Evolutionary conservation across 2,329 filamentous ascomycete species (phyloP).

Genomic region (Leptographium radiaticola): DNA sequence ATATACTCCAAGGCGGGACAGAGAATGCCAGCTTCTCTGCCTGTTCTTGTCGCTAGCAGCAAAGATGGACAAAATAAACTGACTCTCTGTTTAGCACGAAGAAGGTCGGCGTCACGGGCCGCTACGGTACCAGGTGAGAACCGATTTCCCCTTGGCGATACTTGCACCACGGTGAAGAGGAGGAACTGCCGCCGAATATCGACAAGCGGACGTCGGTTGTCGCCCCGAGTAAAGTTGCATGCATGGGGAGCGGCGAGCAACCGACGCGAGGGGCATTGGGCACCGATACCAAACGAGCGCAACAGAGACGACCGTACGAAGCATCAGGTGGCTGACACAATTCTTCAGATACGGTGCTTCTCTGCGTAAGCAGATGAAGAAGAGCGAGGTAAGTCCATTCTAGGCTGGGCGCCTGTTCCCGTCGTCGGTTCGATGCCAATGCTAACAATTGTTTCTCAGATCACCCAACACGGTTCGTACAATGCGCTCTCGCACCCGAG

Average conservation of each 20-base stretch:
- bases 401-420: background rate
- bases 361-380: constrained; percentile 96
- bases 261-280: background rate
- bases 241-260: background rate
- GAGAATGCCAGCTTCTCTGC: background rate
- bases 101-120: constrained; percentile 96
- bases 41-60: background rate
- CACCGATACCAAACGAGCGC: background rate
- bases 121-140: constrained; percentile 26
- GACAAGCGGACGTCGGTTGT: background rate
- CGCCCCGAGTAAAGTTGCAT: background rate
- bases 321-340: background rate
- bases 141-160: background rate
- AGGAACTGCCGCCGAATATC: background rate
- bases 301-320: background rate
- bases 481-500: background rate
- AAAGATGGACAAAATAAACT: constrained; percentile 3
- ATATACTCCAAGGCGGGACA: too few species aligned
- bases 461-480: constrained; percentile 63
- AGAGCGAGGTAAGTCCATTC: constrained; percentile 59
- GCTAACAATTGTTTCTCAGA: constrained; percentile 18
- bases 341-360: constrained; percentile 81
- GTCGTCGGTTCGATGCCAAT: background rate
- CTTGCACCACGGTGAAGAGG: background rate
- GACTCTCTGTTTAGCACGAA: constrained; percentile 47